Evolutionary conservation across 192 early-diverging fungal genomes (phyloP).

Genomic region (Piromyces finnis): DNA sequence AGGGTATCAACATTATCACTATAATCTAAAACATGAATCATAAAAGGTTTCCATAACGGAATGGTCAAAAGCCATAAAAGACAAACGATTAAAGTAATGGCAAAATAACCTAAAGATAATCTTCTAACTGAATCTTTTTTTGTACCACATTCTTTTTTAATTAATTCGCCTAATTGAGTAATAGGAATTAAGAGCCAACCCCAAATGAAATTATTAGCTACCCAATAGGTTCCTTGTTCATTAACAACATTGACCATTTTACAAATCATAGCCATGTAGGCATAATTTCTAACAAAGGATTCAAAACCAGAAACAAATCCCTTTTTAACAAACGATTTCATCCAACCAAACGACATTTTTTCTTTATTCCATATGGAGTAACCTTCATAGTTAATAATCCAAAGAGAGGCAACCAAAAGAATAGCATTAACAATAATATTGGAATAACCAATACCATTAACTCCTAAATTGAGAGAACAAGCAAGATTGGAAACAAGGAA

Average conservation of each 20-base stretch:
- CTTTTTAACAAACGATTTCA: background rate
- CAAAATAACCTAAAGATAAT: background rate
- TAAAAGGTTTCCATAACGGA: background rate
- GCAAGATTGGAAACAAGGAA: background rate
- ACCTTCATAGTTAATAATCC: background rate
- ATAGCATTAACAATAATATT: background rate
- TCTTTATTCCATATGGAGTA: background rate
- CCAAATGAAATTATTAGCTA: background rate
- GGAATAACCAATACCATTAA: background rate
- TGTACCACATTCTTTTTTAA: background rate
- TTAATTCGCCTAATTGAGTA: background rate
- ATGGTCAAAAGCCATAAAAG: background rate
- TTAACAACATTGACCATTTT: background rate
- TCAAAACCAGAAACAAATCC: background rate
- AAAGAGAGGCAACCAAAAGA: background rate
- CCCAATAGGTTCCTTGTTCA: background rate
- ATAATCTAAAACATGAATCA: background rate
- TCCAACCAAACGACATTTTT: background rate
- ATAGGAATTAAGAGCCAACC: background rate
- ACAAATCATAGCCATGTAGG: background rate
- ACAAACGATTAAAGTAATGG: background rate
- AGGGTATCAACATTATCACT: background rate
- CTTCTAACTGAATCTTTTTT: background rate
- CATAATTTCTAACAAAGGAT: background rate
- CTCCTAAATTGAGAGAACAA: background rate